Evolutionary conservation across 352 stramenopile species (phyloP).

Genomic region (Globisporangium barbulae): DNA sequence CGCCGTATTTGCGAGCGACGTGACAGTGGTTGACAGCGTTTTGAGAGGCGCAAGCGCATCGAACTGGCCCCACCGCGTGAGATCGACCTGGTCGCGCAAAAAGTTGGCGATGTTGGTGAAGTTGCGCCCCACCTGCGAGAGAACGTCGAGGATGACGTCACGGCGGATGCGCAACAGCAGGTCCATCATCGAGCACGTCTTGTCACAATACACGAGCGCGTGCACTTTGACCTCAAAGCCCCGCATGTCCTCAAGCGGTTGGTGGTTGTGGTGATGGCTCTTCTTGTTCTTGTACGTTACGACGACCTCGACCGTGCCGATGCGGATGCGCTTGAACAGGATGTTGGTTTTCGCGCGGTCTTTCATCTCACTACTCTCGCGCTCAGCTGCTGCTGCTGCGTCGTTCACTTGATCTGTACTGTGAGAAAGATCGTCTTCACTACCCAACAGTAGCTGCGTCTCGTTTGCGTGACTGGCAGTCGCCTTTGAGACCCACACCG

Average conservation of each 20-base stretch:
- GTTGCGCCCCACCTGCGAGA: conserved; percentile 82
- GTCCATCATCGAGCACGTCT: conserved; percentile 76
- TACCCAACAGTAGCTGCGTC: conserved; percentile 19
- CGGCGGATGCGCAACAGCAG: conserved; percentile 69
- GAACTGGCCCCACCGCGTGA: conserved; percentile 62
- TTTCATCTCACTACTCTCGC: conserved; percentile 37
- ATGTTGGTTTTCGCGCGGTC: conserved; percentile 51
- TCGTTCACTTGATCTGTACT: background rate
- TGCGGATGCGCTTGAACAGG: conserved; percentile 76
- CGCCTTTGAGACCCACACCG: conserved; percentile 34
- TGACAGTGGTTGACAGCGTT: conserved; percentile 30
- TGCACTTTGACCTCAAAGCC: conserved; percentile 85
- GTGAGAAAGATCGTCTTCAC: background rate
- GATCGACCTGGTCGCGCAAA: conserved; percentile 73
- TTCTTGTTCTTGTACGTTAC: conserved; percentile 85
- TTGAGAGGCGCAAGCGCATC: conserved; percentile 66
- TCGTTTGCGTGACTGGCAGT: conserved; percentile 26
- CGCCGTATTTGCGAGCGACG: conserved; percentile 24
- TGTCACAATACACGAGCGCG: conserved; percentile 84
- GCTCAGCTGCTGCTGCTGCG: conserved; percentile 8
- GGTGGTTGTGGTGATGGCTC: conserved; percentile 23
- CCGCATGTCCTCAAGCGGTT: conserved; percentile 81
- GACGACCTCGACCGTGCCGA: conserved; percentile 72
- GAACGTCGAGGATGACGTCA: conserved; percentile 77
- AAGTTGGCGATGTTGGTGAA: conserved; percentile 87